Conservation (phyloP, 106 monocot genomes). For the Agapanthus africanus region DNA sequence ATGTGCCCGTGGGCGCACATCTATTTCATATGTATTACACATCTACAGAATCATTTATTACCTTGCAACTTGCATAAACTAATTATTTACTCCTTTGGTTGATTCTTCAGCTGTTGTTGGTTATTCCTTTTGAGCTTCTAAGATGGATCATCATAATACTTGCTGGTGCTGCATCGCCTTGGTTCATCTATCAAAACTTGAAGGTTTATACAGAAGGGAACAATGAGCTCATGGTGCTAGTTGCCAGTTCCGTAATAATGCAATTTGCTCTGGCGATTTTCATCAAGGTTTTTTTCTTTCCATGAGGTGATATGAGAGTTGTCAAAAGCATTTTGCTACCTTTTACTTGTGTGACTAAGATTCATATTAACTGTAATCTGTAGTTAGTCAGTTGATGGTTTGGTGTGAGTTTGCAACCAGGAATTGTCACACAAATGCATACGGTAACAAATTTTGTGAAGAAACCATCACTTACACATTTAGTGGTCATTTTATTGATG, state of each 20-base stretch:
- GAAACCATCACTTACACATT: too few relatives aligned
- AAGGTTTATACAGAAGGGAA: slow-evolving; percentile 43
- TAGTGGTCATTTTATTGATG: too few relatives aligned
- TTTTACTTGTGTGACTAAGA: neutral
- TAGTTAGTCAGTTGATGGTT: neutral
- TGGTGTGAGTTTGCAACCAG: neutral
- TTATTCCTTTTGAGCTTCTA: slow-evolving; percentile 61
- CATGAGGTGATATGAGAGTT: too few relatives aligned
- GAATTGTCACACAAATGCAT: neutral
- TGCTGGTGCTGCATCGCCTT: slow-evolving; percentile 54
- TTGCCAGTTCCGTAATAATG: slow-evolving; percentile 50
- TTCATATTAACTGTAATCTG: neutral
- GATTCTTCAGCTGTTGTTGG: slow-evolving; percentile 51
- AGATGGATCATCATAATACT: slow-evolving; percentile 71
- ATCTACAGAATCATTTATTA: too few relatives aligned
- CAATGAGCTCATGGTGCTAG: slow-evolving; percentile 37
- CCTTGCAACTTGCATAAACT: neutral
- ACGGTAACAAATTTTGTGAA: neutral
- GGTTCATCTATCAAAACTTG: slow-evolving; percentile 61
- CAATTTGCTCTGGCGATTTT: slow-evolving; percentile 62
- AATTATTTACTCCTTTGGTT: neutral
- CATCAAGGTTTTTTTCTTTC: slow-evolving; percentile 81
- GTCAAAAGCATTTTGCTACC: too few relatives aligned
- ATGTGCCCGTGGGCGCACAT: too few relatives aligned
- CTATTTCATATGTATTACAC: too few relatives aligned